phyloP scores from a whole-genome alignment of 352 stramenopile genomes.

The Globisporangium cylindrosporum region DNA sequence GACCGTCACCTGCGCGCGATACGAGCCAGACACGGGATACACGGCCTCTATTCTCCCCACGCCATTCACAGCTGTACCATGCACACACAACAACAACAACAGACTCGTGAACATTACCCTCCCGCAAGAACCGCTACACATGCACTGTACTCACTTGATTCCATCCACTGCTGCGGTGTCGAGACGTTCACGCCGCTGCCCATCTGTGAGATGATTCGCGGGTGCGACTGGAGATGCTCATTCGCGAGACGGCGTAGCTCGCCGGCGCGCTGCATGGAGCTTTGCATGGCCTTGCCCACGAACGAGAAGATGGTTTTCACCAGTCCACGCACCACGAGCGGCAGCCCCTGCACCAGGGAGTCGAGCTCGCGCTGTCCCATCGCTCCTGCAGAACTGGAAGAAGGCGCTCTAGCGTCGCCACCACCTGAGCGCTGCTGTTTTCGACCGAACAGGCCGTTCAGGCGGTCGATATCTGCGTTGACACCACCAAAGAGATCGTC shows the following conservation, averaged over 20 bases:
- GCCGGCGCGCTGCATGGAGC: conserved; percentile 54
- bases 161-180: conserved; percentile 65
- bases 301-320: conserved; percentile 73
- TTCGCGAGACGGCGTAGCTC: conserved; percentile 55
- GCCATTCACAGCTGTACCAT: conserved; percentile 57
- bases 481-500: conserved; percentile 40
- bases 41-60: conserved; percentile 58
- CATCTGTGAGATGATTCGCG: conserved; percentile 46
- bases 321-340: conserved; percentile 52
- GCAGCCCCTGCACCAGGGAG: conserved; percentile 53
- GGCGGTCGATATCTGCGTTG: conserved; percentile 43
- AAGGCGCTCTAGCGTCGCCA: not conserved
- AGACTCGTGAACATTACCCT: not conserved
- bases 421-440: conserved; percentile 10
- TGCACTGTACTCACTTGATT: conserved; percentile 49
- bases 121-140: not conserved
- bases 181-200: conserved; percentile 47
- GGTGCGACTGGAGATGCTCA: conserved; percentile 52
- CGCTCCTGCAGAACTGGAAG: not conserved
- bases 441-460: conserved; percentile 45
- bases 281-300: conserved; percentile 55
- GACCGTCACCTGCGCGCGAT: conserved; percentile 43
- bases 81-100: not conserved
- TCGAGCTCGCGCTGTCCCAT: conserved; percentile 39
- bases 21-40: conserved; percentile 46